Base-by-base conservation (phyloP, 805 yeast genomes). In the Yamadazyma nakazawae region DNA sequence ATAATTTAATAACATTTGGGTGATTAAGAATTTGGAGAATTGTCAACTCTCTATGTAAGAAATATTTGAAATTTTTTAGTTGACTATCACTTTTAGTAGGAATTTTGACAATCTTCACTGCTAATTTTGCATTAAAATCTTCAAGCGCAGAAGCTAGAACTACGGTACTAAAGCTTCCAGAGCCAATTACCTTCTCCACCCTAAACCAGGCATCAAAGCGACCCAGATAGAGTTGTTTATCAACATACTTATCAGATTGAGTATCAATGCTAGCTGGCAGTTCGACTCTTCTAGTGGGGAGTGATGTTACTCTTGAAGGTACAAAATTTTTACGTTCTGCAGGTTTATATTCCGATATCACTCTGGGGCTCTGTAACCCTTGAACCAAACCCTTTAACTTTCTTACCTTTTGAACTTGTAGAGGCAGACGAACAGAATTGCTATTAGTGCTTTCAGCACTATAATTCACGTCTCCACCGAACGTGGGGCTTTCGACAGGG, bases 81-180 rank as follows among this genome's bases (percentile, higher is more conserved):
- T 61, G 62, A 46, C 50, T 41, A 47, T 55, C 49, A 19, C 54
- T 58, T 5, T 60, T 57, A 13, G 54, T 47, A 9, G 78, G 78
- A n/a, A 72, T 63, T 4, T 61, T 49, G 13, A 78, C 68, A 14
- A 87, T 77, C 61, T 92, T 92, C 32, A 92, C 76, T 0, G 97
- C 97, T 3, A 83, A 84, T 21, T 59, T 45, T 13, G 48, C 34
- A 8, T 14, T 32, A 5, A 40, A 44, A 18, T 54, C 51, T 12
- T 60, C 62, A 0, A 61, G 40, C 2, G 66, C 55, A 34, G 62
- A 62, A 5, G 79, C 85, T 13, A 78, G 56, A 14, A 78, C 72
- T 10, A 86, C 94, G 7, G 72, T 74, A 60, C 89, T 82, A 61
- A 85, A 86, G 25, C 82, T 77, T 0, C 95, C 95, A 17, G 68